Evolutionary conservation across 352 stramenopile species (phyloP), one percentile per base, ranked within the genome.

Genomic region (Phytophthora macrochlamydospora): DNA sequence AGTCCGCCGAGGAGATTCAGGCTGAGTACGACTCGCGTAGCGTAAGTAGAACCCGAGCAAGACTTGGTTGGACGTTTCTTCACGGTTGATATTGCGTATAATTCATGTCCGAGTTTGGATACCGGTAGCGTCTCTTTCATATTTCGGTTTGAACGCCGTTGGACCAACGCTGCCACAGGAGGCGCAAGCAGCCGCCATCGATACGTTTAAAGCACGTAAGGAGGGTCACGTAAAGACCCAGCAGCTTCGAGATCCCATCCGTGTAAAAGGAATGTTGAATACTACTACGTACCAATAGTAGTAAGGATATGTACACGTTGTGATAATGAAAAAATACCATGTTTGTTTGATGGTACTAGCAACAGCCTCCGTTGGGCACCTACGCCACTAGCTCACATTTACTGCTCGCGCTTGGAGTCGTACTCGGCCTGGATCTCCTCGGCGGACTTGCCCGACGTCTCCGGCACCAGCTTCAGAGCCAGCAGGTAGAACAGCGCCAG

Each of bases 361-460:
- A 40, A 40, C 6, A 11, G 35, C 9, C 35, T 40, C 9, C 35
- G 6, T 40, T 40, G 40, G 40, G 6, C 14, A 46, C 12, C 6
- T 46, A 46, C 3, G 29, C 12, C 11, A 28, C 43, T 29, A 49
- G 43, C 24, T 29, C 9, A n/a, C 12, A 46, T 24, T 42, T 59
- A 59, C 52, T 59, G 3, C 49, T 66, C 44, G 45, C 62, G 67
- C 18, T 56, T 44, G 50, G 32, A 51, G 3, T 67, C 62, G 50
- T 81, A 84, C 59, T 69, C 62, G 28, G 45, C 57, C 29, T 75
- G 71, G 63, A 89, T 86, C 53, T 82, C 75, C 14, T 85, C 70
- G 40, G 53, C 73, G 12, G 80, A 83, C 43, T 83, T 83, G 40
- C 73, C 70, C 31, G 63, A 70, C 18, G 79, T 89, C 59, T 89